Conservation (phyloP, 2,329 filamentous ascomycete species). For the Pseudocercospora macadamiae region DNA sequence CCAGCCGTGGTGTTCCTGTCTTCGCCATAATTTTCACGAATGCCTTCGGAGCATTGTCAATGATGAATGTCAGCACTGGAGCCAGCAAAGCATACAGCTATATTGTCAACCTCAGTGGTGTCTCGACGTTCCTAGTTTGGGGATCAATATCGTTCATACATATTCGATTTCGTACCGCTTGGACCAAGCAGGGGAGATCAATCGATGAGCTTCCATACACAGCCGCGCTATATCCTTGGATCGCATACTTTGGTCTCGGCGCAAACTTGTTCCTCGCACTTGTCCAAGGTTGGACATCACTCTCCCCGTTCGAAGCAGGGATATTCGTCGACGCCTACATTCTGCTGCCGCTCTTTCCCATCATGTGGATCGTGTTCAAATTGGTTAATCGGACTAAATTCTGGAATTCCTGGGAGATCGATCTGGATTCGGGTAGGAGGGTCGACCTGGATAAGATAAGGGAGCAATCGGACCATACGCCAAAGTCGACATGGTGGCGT, state of each 20-base stretch:
- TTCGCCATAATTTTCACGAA: conserved; percentile 69
- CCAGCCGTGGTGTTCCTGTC: conserved; percentile 63
- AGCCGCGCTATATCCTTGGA: conserved; percentile 55
- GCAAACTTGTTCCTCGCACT: conserved; percentile 56
- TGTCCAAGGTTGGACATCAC: conserved; percentile 58
- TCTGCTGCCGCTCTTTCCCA: conserved; percentile 54
- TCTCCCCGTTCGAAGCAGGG: conserved; percentile 54
- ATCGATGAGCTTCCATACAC: conserved; percentile 53
- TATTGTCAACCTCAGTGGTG: conserved; percentile 66
- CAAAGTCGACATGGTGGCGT: background rate
- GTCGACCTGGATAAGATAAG: conserved; percentile 39
- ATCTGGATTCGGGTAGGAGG: conserved; percentile 48
- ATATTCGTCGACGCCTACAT: conserved; percentile 61
- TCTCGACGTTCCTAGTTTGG: conserved; percentile 74
- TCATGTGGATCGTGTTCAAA: conserved; percentile 54
- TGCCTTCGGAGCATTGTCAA: conserved; percentile 69
- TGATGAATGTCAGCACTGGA: conserved; percentile 73
- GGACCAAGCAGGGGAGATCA: conserved; percentile 60
- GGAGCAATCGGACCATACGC: background rate
- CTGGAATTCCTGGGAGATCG: conserved; percentile 42
- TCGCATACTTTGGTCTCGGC: conserved; percentile 53
- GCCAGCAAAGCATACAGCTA: conserved; percentile 67
- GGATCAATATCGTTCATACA: conserved; percentile 70
- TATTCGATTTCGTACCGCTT: conserved; percentile 70
- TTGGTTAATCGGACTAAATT: conserved; percentile 44